Conservation (phyloP, 495 filamentous ascomycete species). For the Penicillium soppii region DNA sequence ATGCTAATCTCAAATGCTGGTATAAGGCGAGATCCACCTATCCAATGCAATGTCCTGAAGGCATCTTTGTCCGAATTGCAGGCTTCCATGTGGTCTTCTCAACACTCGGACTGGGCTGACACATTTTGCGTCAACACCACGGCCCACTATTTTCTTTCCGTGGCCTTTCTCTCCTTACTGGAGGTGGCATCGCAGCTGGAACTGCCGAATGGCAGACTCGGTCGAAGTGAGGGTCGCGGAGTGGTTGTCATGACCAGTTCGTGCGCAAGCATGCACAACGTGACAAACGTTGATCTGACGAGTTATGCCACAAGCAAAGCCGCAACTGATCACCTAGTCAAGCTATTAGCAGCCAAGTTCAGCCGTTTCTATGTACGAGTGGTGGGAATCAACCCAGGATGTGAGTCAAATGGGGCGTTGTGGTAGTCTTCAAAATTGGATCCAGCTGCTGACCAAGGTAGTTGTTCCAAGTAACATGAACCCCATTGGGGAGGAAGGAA, state of each 20-base stretch:
- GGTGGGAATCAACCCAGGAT: conserved; percentile 45
- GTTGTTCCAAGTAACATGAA: conserved; percentile 51
- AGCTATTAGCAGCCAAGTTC: conserved; percentile 41
- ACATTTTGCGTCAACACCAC: conserved; percentile 44
- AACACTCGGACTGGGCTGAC: conserved; percentile 34
- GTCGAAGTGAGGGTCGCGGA: conserved; percentile 36
- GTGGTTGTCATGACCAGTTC: conserved; percentile 43
- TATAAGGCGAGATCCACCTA: conserved; percentile 38
- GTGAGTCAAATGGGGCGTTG: conserved; percentile 24
- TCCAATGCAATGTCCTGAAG: conserved; percentile 36
- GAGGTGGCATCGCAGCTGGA: conserved; percentile 25
- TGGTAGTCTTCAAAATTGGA: not conserved
- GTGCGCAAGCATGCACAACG: conserved; percentile 50
- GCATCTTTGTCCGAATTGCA: conserved; percentile 37
- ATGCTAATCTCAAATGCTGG: conserved; percentile 49
- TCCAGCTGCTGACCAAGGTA: conserved; percentile 1
- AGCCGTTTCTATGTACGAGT: conserved; percentile 43
- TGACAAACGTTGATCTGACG: conserved; percentile 46
- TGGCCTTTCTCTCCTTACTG: conserved; percentile 40
- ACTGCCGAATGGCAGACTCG: conserved; percentile 12
- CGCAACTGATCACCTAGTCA: conserved; percentile 45
- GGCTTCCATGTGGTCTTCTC: conserved; percentile 42
- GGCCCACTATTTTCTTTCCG: conserved; percentile 44
- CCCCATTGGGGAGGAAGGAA: conserved; percentile 40
- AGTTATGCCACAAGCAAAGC: conserved; percentile 47